These are phyloP conservation scores for Eucalyptus cloeziana DNA, from an alignment of 345 rosid species.

Conservation along the genomic window DNA sequence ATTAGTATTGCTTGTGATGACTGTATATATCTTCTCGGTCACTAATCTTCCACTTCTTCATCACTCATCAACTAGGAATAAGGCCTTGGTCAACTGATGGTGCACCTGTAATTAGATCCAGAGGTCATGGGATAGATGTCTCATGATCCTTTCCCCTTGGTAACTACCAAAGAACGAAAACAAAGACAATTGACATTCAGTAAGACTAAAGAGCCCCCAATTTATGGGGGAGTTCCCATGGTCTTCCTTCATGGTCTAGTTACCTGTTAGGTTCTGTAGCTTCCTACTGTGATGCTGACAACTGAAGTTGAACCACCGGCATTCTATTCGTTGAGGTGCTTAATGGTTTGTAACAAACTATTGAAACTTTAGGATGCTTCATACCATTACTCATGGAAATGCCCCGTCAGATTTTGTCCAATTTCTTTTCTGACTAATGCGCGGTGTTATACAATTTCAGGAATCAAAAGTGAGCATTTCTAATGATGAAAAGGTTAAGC, in stretches of 20 bases:
- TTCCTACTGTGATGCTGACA: not conserved
- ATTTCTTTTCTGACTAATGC: not conserved
- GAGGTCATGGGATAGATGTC: not conserved
- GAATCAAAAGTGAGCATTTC: constrained; percentile 38
- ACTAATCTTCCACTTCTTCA: not conserved
- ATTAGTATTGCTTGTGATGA: not conserved
- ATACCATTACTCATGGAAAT: not conserved
- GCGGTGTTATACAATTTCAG: constrained; percentile 12
- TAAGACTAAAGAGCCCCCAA: not conserved
- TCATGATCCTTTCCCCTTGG: not conserved
- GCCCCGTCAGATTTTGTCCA: not conserved
- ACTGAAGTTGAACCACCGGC: not conserved
- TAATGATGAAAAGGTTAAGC: constrained; percentile 29
- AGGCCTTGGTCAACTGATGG: not conserved
- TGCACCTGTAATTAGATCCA: not conserved
- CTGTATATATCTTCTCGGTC: not conserved
- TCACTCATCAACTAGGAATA: not conserved
- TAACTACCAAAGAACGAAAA: not conserved
- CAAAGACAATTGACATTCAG: not conserved
- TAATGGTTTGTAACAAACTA: not conserved
- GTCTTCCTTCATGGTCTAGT: not conserved
- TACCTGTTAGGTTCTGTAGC: not conserved
- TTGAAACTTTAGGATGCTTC: not conserved
- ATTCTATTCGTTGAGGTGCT: not conserved
- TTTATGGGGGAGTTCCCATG: not conserved